Base-by-base conservation (phyloP, 192 early-diverging fungal species). In the Cetraspora pellucida region DNA sequence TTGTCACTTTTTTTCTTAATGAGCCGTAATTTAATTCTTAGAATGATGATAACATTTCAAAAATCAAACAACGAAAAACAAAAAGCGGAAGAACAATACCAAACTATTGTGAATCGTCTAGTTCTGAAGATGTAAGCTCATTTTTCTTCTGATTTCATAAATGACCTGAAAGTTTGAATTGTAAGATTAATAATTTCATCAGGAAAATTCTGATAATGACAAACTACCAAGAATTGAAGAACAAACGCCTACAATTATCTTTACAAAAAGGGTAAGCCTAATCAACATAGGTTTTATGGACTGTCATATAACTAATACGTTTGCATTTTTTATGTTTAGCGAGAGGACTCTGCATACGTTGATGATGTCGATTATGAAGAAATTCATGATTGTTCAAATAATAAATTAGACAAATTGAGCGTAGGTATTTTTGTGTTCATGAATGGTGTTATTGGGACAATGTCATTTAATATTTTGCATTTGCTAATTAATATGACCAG, bases 361-460 rank as follows among this genome's bases (percentile, higher is more conserved):
- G n/a, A n/a, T n/a, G n/a, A n/a, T n/a, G n/a, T n/a, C n/a, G n/a
- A n/a, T n/a, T n/a, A n/a, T n/a, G n/a, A n/a, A n/a, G n/a, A n/a
- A n/a, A n/a, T n/a, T n/a, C n/a, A n/a, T n/a, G n/a, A n/a, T n/a
- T 71, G 47, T 72, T 72, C 54, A 57, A 72, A 23, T 72, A 30
- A 58, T 17, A 17, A 72, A 44, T 11, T 72, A 30, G 70, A 31
- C 30, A 17, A 57, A 43, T 30, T 28, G 21, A 72, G 54, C 31
- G 70, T 72, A 72, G 31, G 31, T 69, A 49, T 69, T 8, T 72
- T 57, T 31, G 17, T n/a, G n/a, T n/a, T 43, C 52, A 72, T 2
- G 52, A 72, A 55, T 57, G 50, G 30, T 57, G 28, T 52, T 16
- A 16, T 21, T 11, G 30, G 54, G n/a, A 57, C 30, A 72, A 54